Conservation (phyloP, 2,329 filamentous ascomycete species). For the Cylindrodendrum hubeiense region DNA sequence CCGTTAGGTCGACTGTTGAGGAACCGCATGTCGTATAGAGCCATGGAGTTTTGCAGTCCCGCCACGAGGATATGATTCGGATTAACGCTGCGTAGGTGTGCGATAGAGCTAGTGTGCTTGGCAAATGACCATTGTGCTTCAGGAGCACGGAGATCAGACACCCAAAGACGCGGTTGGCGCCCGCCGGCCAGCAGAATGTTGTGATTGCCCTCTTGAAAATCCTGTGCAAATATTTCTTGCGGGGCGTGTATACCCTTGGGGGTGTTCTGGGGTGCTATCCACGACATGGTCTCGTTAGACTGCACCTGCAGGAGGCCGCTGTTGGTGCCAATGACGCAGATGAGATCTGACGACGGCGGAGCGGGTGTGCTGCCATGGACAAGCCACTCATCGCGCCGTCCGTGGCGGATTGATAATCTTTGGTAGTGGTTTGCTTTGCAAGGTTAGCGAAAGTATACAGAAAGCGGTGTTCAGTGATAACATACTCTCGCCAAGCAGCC, state of each 20-base stretch:
- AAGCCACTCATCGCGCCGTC: slow-evolving; percentile 44
- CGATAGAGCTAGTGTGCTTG: slow-evolving; percentile 56
- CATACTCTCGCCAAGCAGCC: slow-evolving; percentile 55
- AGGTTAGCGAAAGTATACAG: not conserved
- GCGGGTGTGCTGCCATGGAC: slow-evolving; percentile 59
- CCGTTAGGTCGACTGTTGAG: slow-evolving; percentile 32
- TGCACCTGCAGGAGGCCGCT: slow-evolving; percentile 58
- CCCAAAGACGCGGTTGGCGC: slow-evolving; percentile 59
- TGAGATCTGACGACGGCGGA: slow-evolving; percentile 52
- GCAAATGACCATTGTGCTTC: slow-evolving; percentile 49
- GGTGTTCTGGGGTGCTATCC: slow-evolving; percentile 47
- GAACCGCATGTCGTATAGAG: slow-evolving; percentile 69
- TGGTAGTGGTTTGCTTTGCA: slow-evolving; percentile 49
- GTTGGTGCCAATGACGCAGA: slow-evolving; percentile 63
- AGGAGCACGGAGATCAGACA: slow-evolving; percentile 59
- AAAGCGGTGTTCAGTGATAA: not conserved
- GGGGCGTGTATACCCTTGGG: slow-evolving; percentile 37
- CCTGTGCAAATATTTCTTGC: slow-evolving; percentile 61
- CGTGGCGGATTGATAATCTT: slow-evolving; percentile 45
- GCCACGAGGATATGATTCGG: slow-evolving; percentile 65
- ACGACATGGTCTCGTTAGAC: slow-evolving; percentile 47
- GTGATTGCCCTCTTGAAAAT: slow-evolving; percentile 59
- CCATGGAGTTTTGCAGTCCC: slow-evolving; percentile 62
- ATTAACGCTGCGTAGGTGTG: slow-evolving; percentile 64
- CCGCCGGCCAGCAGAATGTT: slow-evolving; percentile 64